Conservation (phyloP, 1,284 basidiomycete species). For the Apiotrichum laibachii region DNA sequence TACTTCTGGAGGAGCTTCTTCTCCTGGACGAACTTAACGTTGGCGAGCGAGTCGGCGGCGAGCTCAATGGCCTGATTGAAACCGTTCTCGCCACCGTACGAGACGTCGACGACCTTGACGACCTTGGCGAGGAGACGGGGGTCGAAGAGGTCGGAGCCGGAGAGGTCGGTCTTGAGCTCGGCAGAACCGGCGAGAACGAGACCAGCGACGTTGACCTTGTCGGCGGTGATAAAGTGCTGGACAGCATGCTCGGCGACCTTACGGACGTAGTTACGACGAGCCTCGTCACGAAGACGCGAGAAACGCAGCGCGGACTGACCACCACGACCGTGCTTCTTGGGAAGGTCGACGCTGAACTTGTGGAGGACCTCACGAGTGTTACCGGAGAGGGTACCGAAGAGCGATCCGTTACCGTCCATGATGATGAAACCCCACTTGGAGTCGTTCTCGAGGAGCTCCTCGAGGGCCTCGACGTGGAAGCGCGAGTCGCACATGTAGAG, state of each 20-base stretch:
- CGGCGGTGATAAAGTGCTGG: conserved; percentile 96
- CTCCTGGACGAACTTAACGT: conserved; percentile 99
- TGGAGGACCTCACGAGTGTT: conserved; percentile 97
- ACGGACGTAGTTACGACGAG: conserved; percentile 98
- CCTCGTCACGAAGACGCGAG: conserved; percentile 98
- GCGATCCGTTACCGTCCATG: conserved; percentile 63
- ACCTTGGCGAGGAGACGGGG: conserved; percentile 80
- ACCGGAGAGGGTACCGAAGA: conserved; percentile 93
- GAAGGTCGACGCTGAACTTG: conserved; percentile 98
- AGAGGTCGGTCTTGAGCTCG: conserved; percentile 98
- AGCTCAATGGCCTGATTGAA: conserved; percentile 99
- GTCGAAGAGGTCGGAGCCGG: conserved; percentile 96
- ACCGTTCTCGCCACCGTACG: conserved; percentile 98
- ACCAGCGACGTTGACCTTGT: conserved; percentile 97
- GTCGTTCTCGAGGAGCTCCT: conserved; percentile 95
- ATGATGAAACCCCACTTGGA: conserved; percentile 99
- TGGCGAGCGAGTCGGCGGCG: conserved; percentile 88
- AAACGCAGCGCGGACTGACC: conserved; percentile 99
- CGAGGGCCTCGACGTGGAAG: conserved; percentile 97
- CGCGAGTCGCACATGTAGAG: conserved; percentile 99
- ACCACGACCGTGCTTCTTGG: conserved; percentile 99
- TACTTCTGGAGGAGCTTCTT: conserved; percentile 96
- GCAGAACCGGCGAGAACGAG: conserved; percentile 96
- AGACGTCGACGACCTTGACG: conserved; percentile 97
- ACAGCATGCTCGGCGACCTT: conserved; percentile 97